Percentiles rank a stretch among this genome's conserved stretches.
Evolutionary conservation across 805 yeast species (phyloP).

Genomic region (Soucietia sequanensis): DNA sequence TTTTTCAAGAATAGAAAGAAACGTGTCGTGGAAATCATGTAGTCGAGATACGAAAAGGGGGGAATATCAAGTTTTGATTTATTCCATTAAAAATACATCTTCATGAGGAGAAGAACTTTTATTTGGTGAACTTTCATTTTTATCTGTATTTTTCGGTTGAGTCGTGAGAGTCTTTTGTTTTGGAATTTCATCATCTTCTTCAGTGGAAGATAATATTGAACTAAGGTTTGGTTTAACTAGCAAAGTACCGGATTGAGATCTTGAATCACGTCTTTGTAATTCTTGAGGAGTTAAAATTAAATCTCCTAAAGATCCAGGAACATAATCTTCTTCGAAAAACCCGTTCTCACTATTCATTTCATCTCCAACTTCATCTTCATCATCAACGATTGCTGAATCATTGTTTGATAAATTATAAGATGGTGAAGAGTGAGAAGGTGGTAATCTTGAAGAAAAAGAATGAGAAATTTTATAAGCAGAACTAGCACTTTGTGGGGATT

Average conservation of each 20-base stretch:
- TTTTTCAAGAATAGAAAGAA: too few relatives aligned
- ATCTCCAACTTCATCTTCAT: slow-evolving; percentile 30
- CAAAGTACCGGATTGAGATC: slow-evolving; percentile 48
- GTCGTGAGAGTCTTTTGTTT: slow-evolving; percentile 2
- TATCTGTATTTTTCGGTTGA: slow-evolving; percentile 1
- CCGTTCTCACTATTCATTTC: slow-evolving; percentile 15
- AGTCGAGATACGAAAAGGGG: too few relatives aligned
- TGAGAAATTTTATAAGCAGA: too few relatives aligned
- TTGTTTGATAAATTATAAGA: background rate
- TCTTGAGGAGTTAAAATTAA: slow-evolving; percentile 77
- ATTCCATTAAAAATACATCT: slow-evolving; percentile 43
- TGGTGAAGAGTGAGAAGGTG: slow-evolving; percentile 1
- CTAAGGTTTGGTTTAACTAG: slow-evolving; percentile 32
- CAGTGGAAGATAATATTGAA: slow-evolving; percentile 5
- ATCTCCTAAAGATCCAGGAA: slow-evolving; percentile 80
- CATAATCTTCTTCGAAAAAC: slow-evolving; percentile 67
- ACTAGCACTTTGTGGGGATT: too few relatives aligned
- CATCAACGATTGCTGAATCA: slow-evolving; percentile 32
- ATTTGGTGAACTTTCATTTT: background rate
- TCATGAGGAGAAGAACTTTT: slow-evolving; percentile 13
- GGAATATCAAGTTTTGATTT: too few relatives aligned
- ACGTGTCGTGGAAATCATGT: too few relatives aligned
- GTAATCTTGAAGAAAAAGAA: too few relatives aligned
- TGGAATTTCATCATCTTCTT: slow-evolving; percentile 6
- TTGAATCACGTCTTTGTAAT: slow-evolving; percentile 62